Base-by-base conservation (phyloP, 2,329 filamentous ascomycete species). In the Diaporthe sp. region DNA sequence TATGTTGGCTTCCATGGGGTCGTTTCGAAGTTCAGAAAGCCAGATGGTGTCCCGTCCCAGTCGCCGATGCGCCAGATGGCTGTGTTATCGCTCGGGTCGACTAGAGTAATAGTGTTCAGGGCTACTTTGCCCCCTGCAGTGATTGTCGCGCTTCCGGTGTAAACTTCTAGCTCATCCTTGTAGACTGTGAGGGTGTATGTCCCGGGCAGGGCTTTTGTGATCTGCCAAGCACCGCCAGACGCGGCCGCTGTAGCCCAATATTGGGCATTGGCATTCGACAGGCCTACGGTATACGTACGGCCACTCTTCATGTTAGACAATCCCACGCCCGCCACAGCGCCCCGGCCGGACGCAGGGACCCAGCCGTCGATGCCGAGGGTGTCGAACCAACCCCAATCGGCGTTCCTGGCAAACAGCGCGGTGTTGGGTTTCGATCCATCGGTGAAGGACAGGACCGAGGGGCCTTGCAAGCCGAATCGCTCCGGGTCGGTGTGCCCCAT, bases 401-500 rank as follows among this genome's bases (percentile, higher is more conserved):
- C 82, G 58, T 83, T 83, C 71, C 82, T 79, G 13, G 82, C 82
- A 72, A 82, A 83, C n/a, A 86, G 80, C 58, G 79, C 82, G 8
- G 74, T 75, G 78, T 82, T 86, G 3, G 85, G 85, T 8, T 82
- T 79, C 10, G 80, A 82, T 6, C 81, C 82, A 44, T 82, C 81
- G 7, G 85, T 86, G 74, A 86, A 86, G 6, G 82, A 78, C 2
- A 86, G 78, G 13, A 86, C 81, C 12, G 82, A 84, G 0, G 85
- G 85, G 7, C 85, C 85, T 71, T 86, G 84, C 1, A 86, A 81
- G 51, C 85, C 85, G 57, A 85, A 82, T 61, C 85, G 81, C 81
- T 85, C 83, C 5, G 82, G 78, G 73, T 86, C 85, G 2, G 83
- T 86, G 76, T 84, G 84, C 0, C 84, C 84, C 85, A 86, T 85